Percentiles rank a stretch among this genome's conserved stretches.
Conservation (phyloP, 2,329 filamentous ascomycete genomes). For the Talaromyces atroroseus region DNA sequence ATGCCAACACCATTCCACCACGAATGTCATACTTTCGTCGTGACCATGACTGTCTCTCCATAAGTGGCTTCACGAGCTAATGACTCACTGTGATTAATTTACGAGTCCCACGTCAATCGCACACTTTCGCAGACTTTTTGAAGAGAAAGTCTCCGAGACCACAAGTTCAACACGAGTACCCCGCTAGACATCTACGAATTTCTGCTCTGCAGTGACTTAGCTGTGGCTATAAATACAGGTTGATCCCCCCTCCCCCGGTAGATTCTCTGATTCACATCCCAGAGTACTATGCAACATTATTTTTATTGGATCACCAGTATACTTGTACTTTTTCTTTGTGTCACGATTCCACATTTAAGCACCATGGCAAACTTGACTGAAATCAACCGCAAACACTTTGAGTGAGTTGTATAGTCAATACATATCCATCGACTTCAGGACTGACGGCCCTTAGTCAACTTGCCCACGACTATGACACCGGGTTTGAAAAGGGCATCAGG, state of each 20-base stretch:
- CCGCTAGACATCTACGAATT: background rate
- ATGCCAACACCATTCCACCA: background rate
- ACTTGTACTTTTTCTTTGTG: background rate
- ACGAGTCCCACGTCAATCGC: background rate
- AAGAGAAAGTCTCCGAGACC: slow-evolving; percentile 5
- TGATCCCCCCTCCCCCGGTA: background rate
- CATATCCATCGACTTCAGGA: background rate
- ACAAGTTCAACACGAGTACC: background rate
- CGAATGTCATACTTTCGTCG: background rate
- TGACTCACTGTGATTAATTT: background rate
- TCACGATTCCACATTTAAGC: background rate
- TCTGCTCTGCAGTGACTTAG: background rate
- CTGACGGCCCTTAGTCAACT: slow-evolving; percentile 38
- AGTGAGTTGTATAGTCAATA: slow-evolving; percentile 26
- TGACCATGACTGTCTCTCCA: background rate
- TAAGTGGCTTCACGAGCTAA: background rate
- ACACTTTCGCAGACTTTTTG: slow-evolving; percentile 3
- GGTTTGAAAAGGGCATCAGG: slow-evolving; percentile 50
- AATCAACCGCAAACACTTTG: slow-evolving; percentile 35
- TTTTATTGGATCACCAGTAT: background rate
- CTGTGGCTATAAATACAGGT: background rate
- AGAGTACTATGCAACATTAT: background rate
- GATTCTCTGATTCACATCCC: background rate
- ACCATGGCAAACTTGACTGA: slow-evolving; percentile 33
- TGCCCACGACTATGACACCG: slow-evolving; percentile 53